Evolutionary conservation across 495 filamentous ascomycete genomes (phyloP), one percentile per base, ranked within the genome.

Genomic region (Penicillium paradoxum): DNA sequence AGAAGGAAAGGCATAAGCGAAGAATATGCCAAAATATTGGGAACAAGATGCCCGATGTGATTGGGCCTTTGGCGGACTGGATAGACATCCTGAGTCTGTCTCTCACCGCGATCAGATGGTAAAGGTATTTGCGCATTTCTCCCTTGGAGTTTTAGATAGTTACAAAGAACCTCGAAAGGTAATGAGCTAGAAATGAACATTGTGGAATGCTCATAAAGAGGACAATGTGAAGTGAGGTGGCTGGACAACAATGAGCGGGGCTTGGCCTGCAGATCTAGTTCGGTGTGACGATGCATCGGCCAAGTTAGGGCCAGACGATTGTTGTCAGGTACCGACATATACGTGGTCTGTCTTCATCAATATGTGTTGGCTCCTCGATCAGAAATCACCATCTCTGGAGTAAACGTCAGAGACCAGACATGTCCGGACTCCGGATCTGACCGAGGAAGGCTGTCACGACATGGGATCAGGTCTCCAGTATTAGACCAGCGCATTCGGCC

Each of bases 1-100:
- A 19, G 17, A 84, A 54, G 0, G 70, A 67, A 11, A 70, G 42
- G 9, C 38, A 45, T 27, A 74, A 63, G 1, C 64, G 63, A n/a
- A 71, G 44, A 2, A 72, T 30, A 49, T 63, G 71, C 55, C 60
- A 51, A 25, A 69, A 55, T 1, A 64, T 32, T 1, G 49, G 56
- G 6, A 56, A 32, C 8, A 54, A 11, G 18, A 11, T 50, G n/a
- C 54, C 33, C 9, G 34, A 27, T 46, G 46, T 44, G 38, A 25
- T 24, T 6, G 51, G n/a, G 13, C 17, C 43, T 32, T 43, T 45
- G 34, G 51, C 6, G 10, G 49, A 48, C 34, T 59, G 51, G 48
- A 64, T 51, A 18, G 34, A 9, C 37, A 46, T 32, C 10, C 14
- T 41, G 37, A 44, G 41, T 15, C 45, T 42, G 18, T 37, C 19